Evolutionary conservation across 352 stramenopile genomes (phyloP).

Genomic region (Pelagophyceae sp.): DNA sequence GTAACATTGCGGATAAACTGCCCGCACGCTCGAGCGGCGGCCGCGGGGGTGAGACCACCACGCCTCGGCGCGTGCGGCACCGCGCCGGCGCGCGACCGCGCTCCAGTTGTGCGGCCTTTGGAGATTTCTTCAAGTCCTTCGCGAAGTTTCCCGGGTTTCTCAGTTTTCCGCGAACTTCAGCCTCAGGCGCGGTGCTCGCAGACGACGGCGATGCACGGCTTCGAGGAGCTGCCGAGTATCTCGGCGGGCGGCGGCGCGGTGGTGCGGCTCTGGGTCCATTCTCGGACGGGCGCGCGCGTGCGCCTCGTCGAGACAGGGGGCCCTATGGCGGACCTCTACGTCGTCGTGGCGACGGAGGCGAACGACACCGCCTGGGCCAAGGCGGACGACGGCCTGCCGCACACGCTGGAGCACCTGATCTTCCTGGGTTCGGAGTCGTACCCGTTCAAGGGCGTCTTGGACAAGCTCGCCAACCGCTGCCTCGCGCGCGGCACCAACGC

Average conservation of each 20-base stretch:
- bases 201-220: not conserved
- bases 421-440: conserved; percentile 40
- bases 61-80: too few relatives aligned
- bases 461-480: conserved; percentile 45
- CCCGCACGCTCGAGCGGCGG: too few relatives aligned
- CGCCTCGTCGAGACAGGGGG: conserved; percentile 31
- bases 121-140: too few relatives aligned
- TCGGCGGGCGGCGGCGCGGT: not conserved
- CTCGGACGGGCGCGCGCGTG: conserved; percentile 23
- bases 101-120: too few relatives aligned
- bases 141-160: too few relatives aligned
- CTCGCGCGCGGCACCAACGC: conserved; percentile 45
- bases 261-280: conserved; percentile 23
- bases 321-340: conserved; percentile 37
- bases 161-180: too few relatives aligned
- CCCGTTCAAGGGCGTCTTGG: conserved; percentile 44
- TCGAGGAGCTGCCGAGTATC: not conserved
- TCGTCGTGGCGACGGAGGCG: conserved; percentile 34
- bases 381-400: conserved; percentile 41
- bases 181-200: too few relatives aligned
- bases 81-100: too few relatives aligned
- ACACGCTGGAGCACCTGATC: conserved; percentile 48
- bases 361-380: conserved; percentile 24
- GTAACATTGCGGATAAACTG: too few relatives aligned
- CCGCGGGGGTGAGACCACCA: too few relatives aligned